These are phyloP conservation scores for Trichosporon ovoides DNA, from an alignment of 1,284 basidiomycete genomes.

Conservation along the genomic window DNA sequence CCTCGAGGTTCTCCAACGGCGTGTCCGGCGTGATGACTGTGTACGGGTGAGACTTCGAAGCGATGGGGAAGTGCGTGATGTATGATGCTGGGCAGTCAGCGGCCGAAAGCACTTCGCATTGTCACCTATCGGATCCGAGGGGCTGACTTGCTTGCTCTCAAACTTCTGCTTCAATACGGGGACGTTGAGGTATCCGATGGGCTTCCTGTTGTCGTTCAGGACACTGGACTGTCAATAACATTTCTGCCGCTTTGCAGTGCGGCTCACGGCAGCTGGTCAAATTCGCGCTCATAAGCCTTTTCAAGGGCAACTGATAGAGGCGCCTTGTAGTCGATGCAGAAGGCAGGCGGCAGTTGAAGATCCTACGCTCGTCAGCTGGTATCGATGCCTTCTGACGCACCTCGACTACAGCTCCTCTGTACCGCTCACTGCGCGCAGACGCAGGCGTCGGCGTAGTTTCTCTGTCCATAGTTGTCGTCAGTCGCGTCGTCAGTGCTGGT, in stretches of 20 bases:
- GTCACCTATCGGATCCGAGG: constrained; percentile 54
- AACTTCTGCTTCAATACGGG: constrained; percentile 66
- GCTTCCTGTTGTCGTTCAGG: constrained; percentile 63
- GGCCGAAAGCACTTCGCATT: too few species aligned
- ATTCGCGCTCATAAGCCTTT: constrained; percentile 81
- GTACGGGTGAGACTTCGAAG: constrained; percentile 56
- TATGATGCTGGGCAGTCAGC: constrained; percentile 54
- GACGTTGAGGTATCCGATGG: constrained; percentile 76
- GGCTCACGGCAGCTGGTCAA: constrained; percentile 80
- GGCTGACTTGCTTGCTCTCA: constrained; percentile 64
- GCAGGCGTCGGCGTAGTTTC: constrained; percentile 39
- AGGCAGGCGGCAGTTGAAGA: constrained; percentile 80
- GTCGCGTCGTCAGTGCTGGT: too few species aligned
- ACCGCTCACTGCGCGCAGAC: constrained; percentile 53
- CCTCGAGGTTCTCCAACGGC: constrained; percentile 68
- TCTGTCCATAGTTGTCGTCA: constrained; percentile 27
- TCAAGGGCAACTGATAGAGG: constrained; percentile 69
- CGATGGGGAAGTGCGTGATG: constrained; percentile 71
- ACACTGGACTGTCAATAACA: constrained; percentile 55
- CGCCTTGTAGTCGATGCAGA: constrained; percentile 68
- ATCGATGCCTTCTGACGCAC: constrained; percentile 19
- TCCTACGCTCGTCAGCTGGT: constrained; percentile 55
- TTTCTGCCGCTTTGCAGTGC: not conserved
- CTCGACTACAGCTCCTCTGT: constrained; percentile 73
- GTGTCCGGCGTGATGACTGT: constrained; percentile 73